phyloP scores from a whole-genome alignment of 2,329 filamentous ascomycete genomes.

The Curvularia sp. region DNA sequence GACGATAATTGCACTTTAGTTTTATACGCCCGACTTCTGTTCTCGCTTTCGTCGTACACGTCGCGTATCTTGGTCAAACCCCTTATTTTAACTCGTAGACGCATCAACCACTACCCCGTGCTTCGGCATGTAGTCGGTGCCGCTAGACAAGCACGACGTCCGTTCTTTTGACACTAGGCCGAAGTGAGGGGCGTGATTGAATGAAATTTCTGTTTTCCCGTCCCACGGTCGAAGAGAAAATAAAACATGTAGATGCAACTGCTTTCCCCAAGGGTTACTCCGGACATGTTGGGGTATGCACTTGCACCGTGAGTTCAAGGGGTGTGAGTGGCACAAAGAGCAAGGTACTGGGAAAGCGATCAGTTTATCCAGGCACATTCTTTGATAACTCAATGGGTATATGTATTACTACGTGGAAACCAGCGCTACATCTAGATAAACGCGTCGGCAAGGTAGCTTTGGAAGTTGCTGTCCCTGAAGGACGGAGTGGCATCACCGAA shows the following conservation, averaged over 20 bases:
- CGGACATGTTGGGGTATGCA: too few species aligned
- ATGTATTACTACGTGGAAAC: too few species aligned
- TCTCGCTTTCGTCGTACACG: too few species aligned
- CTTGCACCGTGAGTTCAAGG: background rate
- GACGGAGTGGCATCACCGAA: slow-evolving; percentile 58
- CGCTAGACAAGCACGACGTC: background rate
- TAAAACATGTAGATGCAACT: too few species aligned
- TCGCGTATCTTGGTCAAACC: too few species aligned
- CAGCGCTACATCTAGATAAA: slow-evolving; percentile 23
- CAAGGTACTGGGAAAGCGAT: background rate
- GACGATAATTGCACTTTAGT: too few species aligned
- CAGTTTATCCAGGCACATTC: background rate
- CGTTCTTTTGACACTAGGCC: background rate
- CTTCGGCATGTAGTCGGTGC: background rate
- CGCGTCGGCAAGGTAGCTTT: slow-evolving; percentile 53
- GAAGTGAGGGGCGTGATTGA: background rate
- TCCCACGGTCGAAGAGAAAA: too few species aligned
- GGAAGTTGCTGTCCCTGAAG: slow-evolving; percentile 58
- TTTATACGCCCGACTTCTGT: too few species aligned
- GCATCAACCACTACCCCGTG: background rate
- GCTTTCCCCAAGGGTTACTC: too few species aligned
- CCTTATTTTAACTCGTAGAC: too few species aligned
- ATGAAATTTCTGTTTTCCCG: too few species aligned
- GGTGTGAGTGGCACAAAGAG: background rate
- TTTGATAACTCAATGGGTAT: too few species aligned